Evolutionary conservation across 2,329 filamentous ascomycete species (phyloP), one percentile per base, ranked within the genome.

Genomic region (Neoscytalidium dimidiatum): DNA sequence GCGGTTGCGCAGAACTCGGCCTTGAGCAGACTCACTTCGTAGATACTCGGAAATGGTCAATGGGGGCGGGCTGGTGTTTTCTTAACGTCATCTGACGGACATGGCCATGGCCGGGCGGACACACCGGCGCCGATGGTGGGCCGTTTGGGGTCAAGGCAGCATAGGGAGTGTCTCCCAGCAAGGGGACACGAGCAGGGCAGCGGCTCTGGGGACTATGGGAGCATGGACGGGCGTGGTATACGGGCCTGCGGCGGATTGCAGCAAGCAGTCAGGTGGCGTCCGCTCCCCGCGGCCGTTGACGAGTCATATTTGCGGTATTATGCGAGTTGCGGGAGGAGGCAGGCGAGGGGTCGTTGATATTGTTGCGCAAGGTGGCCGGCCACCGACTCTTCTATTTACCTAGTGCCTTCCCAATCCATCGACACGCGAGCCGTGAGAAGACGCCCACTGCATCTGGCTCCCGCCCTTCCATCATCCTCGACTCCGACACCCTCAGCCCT

Each of bases 341-440:
- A 46, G 56, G 38, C 56, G 56, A 60, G 56, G 56, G 56, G 56
- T 60, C 56, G 56, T 46, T 64, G 61, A 64, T 64, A 64, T 64
- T 52, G 58, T 53, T 46, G 38, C 49, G 49, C 51, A 52, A 64
- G 48, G 61, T 64, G 49, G 61, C 51, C 61, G 51, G 61, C 61
- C 56, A 60, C 56, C 56, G 56, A 60, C 56, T 60, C 56, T 64
- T 64, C 51, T 64, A 64, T 64, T 64, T 64, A 64, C 61, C 60
- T 64, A 53, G 61, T 53, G 48, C 49, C 51, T 64, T 64, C 61
- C 61, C 61, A 63, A 63, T 63, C 49, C 61, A 64, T 64, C 61
- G 19, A 56, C 49, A 64, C 61, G 61, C 61, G 61, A 64, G 61
- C 61, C 61, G 41, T 64, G 28, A 64, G 61, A 49, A 26, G 35